Evolutionary conservation across 768 basidiomycete species (phyloP).

Genomic region (Nevesoporus exiguus): DNA sequence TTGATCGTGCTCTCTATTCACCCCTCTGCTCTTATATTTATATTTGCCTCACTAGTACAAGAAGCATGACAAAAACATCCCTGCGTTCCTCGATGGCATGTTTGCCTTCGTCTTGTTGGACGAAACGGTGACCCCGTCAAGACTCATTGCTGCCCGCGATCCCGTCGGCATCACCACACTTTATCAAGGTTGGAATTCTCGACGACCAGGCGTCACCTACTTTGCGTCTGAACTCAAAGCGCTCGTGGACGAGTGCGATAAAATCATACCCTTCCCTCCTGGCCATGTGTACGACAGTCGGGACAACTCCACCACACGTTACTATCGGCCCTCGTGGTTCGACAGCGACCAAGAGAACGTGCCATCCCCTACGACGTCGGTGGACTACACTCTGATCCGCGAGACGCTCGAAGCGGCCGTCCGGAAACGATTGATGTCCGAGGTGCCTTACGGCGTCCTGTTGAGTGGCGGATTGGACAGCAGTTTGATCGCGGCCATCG

Average conservation of each 20-base stretch:
- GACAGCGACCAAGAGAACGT: constrained; percentile 68
- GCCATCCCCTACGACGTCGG: constrained; percentile 51
- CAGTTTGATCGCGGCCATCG: constrained; percentile 93
- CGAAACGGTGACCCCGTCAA: constrained; percentile 83
- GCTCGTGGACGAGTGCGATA: constrained; percentile 87
- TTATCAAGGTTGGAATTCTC: constrained; percentile 92
- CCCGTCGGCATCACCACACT: constrained; percentile 98
- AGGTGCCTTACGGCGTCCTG: constrained; percentile 97
- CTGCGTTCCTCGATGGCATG: constrained; percentile 90
- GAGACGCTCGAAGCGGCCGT: constrained; percentile 89
- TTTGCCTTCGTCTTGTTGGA: constrained; percentile 97
- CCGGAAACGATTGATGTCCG: constrained; percentile 93
- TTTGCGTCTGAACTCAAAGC: constrained; percentile 97
- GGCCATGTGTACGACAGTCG: constrained; percentile 93
- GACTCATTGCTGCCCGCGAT: constrained; percentile 94
- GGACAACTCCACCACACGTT: constrained; percentile 73
- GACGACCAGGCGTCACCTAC: constrained; percentile 75
- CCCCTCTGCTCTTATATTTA: background rate
- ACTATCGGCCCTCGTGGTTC: constrained; percentile 91
- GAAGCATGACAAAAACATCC: constrained; percentile 74
- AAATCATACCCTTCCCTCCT: constrained; percentile 93
- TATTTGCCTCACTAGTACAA: constrained; percentile 56
- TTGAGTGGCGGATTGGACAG: constrained; percentile 95
- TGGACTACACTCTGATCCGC: constrained; percentile 68
- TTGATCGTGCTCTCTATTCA: background rate